These are phyloP conservation scores for Abrus pulchellus DNA, from an alignment of 306 rosid genomes.

Conservation along the genomic window DNA sequence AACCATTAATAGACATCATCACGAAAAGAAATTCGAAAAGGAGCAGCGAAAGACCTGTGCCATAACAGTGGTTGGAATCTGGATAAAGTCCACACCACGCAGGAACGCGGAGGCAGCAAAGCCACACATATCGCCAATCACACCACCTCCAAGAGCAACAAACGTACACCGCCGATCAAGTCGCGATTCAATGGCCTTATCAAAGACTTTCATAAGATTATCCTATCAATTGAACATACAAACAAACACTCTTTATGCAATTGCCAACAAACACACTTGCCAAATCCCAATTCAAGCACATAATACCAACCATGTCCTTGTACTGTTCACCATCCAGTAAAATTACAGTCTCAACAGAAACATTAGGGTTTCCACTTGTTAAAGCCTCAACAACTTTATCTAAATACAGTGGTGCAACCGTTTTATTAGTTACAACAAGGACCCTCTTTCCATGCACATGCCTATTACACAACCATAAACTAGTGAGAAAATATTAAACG, in stretches of 20 bases:
- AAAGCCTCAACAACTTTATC: slow-evolving; percentile 84
- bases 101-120: slow-evolving; percentile 89
- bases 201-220: slow-evolving; percentile 92
- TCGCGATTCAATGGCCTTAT: slow-evolving; percentile 89
- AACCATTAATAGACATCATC: slow-evolving; percentile 21
- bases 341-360: slow-evolving; percentile 85
- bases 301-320: slow-evolving; percentile 81
- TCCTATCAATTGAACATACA: slow-evolving; percentile 64
- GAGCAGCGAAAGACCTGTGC: slow-evolving; percentile 72
- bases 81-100: slow-evolving; percentile 94
- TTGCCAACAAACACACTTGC: slow-evolving; percentile 6
- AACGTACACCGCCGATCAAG: slow-evolving; percentile 83
- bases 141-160: slow-evolving; percentile 99
- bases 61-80: slow-evolving; percentile 97
- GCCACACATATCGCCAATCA: slow-evolving; percentile 97
- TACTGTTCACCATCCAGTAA: slow-evolving; percentile 93
- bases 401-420: slow-evolving; percentile 81
- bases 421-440: slow-evolving; percentile 85
- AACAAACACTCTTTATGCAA: slow-evolving; percentile 42
- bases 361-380: slow-evolving; percentile 78
- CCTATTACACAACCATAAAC: slow-evolving; percentile 56
- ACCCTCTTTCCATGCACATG: slow-evolving; percentile 97
- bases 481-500: slow-evolving; percentile 21
- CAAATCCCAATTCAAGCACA: slow-evolving; percentile 3
- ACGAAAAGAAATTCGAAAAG: background rate